These are phyloP conservation scores for Ailanthus altissimus DNA, from an alignment of 345 rosid species.

Conservation along the genomic window DNA sequence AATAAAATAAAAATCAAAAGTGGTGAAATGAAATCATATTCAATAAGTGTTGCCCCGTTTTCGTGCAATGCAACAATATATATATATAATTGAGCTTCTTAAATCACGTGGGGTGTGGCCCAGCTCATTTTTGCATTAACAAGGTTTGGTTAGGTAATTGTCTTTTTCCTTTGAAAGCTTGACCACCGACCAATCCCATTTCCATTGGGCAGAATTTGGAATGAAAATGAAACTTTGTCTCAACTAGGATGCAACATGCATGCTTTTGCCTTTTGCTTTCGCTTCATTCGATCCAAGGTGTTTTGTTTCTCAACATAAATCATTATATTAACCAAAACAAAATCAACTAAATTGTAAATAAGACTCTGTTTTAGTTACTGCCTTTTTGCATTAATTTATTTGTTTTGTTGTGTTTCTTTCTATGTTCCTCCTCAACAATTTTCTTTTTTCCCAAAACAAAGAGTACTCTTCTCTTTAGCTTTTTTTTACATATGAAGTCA, in stretches of 20 bases:
- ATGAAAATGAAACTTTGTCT: slow-evolving; percentile 11
- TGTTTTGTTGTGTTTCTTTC: background rate
- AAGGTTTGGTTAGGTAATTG: background rate
- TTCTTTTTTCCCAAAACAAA: background rate
- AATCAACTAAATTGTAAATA: too few relatives aligned
- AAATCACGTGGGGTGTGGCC: slow-evolving; percentile 25
- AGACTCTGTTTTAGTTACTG: background rate
- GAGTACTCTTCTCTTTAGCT: background rate
- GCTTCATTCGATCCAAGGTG: background rate
- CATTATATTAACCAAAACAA: background rate
- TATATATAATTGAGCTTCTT: background rate
- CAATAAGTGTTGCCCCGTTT: background rate
- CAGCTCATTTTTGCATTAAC: slow-evolving; percentile 9
- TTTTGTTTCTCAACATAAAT: background rate
- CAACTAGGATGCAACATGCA: background rate
- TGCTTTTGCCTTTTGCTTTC: background rate
- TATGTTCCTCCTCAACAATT: background rate
- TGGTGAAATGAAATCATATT: background rate
- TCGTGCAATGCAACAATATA: background rate
- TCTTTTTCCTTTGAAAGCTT: slow-evolving; percentile 5
- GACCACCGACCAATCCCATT: background rate
- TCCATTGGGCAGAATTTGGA: slow-evolving; percentile 19
- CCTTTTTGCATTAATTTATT: background rate
- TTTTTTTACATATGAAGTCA: background rate
- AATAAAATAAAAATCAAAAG: background rate